phyloP scores from a whole-genome alignment of 768 basidiomycete species.

The Boletus fagicola region DNA sequence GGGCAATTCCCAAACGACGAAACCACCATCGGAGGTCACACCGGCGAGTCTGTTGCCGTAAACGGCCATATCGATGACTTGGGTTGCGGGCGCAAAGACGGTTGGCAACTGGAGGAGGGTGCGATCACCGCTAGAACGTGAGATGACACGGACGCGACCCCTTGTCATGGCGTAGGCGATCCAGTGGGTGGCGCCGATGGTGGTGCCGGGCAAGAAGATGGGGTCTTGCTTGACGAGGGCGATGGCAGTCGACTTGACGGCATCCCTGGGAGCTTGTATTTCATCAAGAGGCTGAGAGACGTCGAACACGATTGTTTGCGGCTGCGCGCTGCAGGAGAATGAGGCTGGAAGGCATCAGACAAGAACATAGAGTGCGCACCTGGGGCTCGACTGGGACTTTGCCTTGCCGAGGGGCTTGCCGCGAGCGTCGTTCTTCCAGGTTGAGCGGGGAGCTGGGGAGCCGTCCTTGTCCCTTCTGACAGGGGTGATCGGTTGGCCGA shows the following conservation, averaged over 20 bases:
- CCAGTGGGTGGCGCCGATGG: constrained; percentile 90
- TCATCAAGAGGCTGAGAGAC: constrained; percentile 71
- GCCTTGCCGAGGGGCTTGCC: constrained; percentile 39
- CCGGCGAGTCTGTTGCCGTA: constrained; percentile 80
- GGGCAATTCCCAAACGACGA: constrained; percentile 86
- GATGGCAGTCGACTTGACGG: constrained; percentile 86
- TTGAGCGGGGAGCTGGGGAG: constrained; percentile 61
- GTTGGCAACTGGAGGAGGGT: constrained; percentile 75
- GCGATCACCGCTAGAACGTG: constrained; percentile 83
- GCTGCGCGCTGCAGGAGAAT: constrained; percentile 45
- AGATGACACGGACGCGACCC: constrained; percentile 87
- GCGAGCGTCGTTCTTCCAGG: constrained; percentile 35
- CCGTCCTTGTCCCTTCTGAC: constrained; percentile 64
- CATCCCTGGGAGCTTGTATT: constrained; percentile 71
- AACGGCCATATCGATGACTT: constrained; percentile 84
- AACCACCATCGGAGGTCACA: constrained; percentile 84
- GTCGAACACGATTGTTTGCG: constrained; percentile 72
- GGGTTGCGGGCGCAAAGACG: constrained; percentile 58
- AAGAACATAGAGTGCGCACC: constrained; percentile 36
- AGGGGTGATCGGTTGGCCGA: constrained; percentile 40
- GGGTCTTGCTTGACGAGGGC: constrained; percentile 85
- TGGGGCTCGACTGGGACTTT: constrained; percentile 56
- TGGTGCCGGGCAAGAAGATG: constrained; percentile 80
- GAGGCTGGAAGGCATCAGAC: neutral
- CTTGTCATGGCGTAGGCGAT: constrained; percentile 92